Base-by-base conservation (phyloP, 2,329 filamentous ascomycete genomes). In the Penicillium hordei region DNA sequence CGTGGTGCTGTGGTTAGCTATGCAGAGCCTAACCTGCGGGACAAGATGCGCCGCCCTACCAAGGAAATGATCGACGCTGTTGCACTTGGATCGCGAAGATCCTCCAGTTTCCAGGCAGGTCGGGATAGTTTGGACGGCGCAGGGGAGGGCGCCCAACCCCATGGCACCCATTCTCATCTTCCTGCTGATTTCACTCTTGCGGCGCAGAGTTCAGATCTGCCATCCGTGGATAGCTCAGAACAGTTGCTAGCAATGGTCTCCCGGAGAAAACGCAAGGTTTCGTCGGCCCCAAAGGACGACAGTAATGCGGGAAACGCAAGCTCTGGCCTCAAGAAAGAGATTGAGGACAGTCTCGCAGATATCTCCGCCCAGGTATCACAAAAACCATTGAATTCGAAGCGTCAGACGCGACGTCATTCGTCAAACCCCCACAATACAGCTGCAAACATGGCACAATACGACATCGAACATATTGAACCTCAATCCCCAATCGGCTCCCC, bases 11-110 rank as follows among this genome's bases (percentile, higher is more conserved):
- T 86, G 49, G 83, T 94, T 60, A 93, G 89, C 77, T 94, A 94
- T 72, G 89, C 89, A 12, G 89, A 93, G 72, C 90, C 90, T 1
- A 93, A 89, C 67, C 79, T 94, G 42, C 83, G 89, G 60, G 89
- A 88, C 69, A 94, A 94, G 76, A 93, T 94, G 90, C 84, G 90
- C 58, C 83, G 90, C 58, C 89, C 90, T 23, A 89, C 88, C 1
- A 90, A 90, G 69, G 86, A 90, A 62, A 75, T 93, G 10, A 84
- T 88, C 36, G 89, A 92, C 71, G 90, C 89, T 1, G 89, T 93
- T 15, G 76, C 82, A 12, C 83, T 70, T 52, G 65, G 68, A 49
- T 62, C 68, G 56, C 66, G 74, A 77, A 79, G 65, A 78, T 79
- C 36, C 53, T 83, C 60, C 73, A 82, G 67, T 68, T 82, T 72